These are phyloP conservation scores for Quercus agrifolia DNA, from an alignment of 306 rosid species.

Conservation along the genomic window DNA sequence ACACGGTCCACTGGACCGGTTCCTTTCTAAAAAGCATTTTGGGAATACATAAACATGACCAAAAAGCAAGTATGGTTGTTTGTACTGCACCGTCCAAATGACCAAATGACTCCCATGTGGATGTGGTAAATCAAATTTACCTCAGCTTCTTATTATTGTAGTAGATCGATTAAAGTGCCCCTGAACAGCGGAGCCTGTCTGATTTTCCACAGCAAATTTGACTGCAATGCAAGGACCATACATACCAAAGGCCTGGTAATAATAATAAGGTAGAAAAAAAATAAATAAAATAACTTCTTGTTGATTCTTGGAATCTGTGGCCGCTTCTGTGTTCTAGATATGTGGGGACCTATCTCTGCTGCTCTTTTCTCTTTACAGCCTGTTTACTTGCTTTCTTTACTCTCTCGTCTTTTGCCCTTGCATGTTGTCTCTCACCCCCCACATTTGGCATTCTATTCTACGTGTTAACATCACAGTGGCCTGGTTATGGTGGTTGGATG, in stretches of 20 bases:
- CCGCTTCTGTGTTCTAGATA: conserved; percentile 2
- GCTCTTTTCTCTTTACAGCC: conserved; percentile 35
- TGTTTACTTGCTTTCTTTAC: conserved; percentile 12
- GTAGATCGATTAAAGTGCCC: conserved; percentile 10
- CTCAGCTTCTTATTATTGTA: not conserved
- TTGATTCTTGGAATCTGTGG: conserved; percentile 22
- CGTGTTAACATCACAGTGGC: not conserved
- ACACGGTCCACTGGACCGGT: no score
- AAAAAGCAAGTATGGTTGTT: no score
- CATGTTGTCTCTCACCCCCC: not conserved
- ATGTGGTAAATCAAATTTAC: not conserved
- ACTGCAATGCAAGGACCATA: not conserved
- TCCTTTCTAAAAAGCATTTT: no score
- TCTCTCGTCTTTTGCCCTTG: not conserved
- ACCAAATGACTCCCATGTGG: not conserved
- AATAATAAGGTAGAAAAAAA: not conserved
- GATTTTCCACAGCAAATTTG: not conserved
- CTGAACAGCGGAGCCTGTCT: conserved; percentile 12
- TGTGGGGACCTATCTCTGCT: conserved; percentile 29
- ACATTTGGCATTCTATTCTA: not conserved
- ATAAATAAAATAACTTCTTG: not conserved
- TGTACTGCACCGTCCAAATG: no score
- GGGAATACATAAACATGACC: no score
- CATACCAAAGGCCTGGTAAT: not conserved
- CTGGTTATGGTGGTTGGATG: not conserved